Conservation (phyloP, 768 basidiomycete genomes). For the Pholiota molesta region DNA sequence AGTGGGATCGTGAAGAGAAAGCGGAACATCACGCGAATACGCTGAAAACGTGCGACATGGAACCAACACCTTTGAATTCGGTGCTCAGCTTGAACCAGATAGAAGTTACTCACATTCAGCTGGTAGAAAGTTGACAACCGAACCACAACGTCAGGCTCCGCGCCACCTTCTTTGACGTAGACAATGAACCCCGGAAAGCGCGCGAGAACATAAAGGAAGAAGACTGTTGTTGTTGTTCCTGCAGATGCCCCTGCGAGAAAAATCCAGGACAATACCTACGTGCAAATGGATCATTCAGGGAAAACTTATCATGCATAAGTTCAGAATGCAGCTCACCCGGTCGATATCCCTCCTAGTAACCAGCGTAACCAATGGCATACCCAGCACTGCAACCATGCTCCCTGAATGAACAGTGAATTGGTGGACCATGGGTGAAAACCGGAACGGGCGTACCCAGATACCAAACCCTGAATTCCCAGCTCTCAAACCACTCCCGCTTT, state of each 20-base stretch:
- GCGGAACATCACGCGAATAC: conserved; percentile 73
- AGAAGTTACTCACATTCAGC: conserved; percentile 61
- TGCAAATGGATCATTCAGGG: not conserved
- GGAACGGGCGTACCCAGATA: conserved; percentile 51
- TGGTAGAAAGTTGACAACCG: conserved; percentile 76
- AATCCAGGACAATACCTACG: conserved; percentile 73
- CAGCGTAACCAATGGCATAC: conserved; percentile 73
- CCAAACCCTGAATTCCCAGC: conserved; percentile 80
- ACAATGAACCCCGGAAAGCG: conserved; percentile 73
- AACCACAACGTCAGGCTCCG: conserved; percentile 73
- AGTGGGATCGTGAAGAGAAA: conserved; percentile 75
- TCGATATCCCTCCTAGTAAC: conserved; percentile 60
- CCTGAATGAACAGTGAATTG: conserved; percentile 38
- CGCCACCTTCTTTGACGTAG: conserved; percentile 73
- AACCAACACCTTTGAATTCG: not conserved
- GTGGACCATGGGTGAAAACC: not conserved
- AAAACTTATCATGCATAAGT: conserved; percentile 3
- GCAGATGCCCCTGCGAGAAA: conserved; percentile 71
- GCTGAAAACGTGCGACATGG: conserved; percentile 39
- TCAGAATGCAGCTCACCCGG: conserved; percentile 41
- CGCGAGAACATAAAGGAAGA: conserved; percentile 71
- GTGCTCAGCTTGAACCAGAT: not conserved
- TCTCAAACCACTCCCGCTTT: conserved; percentile 76
- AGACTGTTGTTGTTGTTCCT: conserved; percentile 66
- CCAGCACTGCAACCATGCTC: conserved; percentile 63